Percentiles rank a stretch among this genome's conserved stretches.
Evolutionary conservation across 805 yeast species (phyloP).

Genomic region (Lachancea nothofagi): DNA sequence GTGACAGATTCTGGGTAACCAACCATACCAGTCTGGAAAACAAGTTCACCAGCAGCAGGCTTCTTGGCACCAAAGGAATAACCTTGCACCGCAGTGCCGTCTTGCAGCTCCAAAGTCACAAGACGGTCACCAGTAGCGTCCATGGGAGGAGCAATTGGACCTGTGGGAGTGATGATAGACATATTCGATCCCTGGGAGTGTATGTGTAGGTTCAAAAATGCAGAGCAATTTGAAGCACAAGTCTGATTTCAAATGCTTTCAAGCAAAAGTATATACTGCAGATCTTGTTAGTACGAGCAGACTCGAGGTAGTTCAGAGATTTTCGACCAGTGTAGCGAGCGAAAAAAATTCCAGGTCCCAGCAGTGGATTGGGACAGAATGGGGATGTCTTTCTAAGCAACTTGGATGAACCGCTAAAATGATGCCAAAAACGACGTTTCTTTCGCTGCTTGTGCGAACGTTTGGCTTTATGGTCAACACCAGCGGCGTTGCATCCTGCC

Average conservation of each 20-base stretch:
- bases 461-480: no score
- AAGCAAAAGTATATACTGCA: not conserved
- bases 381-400: no score
- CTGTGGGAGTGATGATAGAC: slow-evolving; percentile 48
- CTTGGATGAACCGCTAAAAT: no score
- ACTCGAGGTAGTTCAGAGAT: no score
- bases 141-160: slow-evolving; percentile 89
- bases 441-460: no score
- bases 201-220: no score
- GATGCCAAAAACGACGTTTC: no score
- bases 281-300: slow-evolving; percentile 2
- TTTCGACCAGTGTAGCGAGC: no score
- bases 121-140: slow-evolving; percentile 75
- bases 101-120: slow-evolving; percentile 82
- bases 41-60: slow-evolving; percentile 92
- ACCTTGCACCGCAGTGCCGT: slow-evolving; percentile 84
- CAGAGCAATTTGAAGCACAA: slow-evolving; percentile 5
- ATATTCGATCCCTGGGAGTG: slow-evolving; percentile 23
- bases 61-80: slow-evolving; percentile 93
- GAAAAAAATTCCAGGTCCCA: no score
- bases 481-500: no score
- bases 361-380: no score
- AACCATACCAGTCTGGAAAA: slow-evolving; percentile 99
- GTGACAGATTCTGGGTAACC: slow-evolving; percentile 98
- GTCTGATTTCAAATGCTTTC: slow-evolving; percentile 1